Evolutionary conservation across 257 asterid genomes (phyloP).

Genomic region (Ajuga chamaepitys): DNA sequence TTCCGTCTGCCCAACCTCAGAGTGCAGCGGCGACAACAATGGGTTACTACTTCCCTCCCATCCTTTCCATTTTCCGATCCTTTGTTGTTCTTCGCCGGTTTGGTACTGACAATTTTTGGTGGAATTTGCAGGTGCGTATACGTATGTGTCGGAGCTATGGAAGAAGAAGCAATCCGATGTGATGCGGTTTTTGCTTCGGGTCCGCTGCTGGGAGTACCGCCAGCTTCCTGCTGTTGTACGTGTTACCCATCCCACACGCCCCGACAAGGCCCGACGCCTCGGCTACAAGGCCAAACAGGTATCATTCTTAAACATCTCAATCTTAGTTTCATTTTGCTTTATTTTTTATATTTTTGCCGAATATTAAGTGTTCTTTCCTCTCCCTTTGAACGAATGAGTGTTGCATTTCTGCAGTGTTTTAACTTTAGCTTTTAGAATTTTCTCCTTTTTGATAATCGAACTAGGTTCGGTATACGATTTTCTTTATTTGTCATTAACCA

Average conservation of each 20-base stretch:
- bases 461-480: not conserved
- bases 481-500: too few relatives aligned
- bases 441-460: not conserved
- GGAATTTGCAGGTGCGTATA: conserved; percentile 32
- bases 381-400: too few relatives aligned
- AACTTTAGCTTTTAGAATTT: too few relatives aligned
- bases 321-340: too few relatives aligned
- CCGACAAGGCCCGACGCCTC: conserved; percentile 49
- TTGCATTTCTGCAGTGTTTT: too few relatives aligned
- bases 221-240: conserved; percentile 51
- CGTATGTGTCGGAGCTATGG: conserved; percentile 40
- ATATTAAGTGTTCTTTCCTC: too few relatives aligned
- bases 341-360: too few relatives aligned
- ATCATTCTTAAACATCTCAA: not conserved
- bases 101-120: not conserved
- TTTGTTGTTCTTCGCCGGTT: not conserved
- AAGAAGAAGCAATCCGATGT: conserved; percentile 47
- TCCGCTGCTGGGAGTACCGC: conserved; percentile 28
- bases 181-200: conserved; percentile 43
- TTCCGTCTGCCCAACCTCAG: not conserved
- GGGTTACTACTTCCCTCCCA: conserved; percentile 2
- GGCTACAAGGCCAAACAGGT: conserved; percentile 57
- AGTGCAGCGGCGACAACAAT: conserved; percentile 21
- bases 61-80: not conserved
- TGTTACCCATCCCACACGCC: conserved; percentile 42